A percentile compares a stretch with the other conserved stretches of the same genome.
Conservation (phyloP, 495 filamentous ascomycete genomes). For the Massariosphaeria phaeospora region DNA sequence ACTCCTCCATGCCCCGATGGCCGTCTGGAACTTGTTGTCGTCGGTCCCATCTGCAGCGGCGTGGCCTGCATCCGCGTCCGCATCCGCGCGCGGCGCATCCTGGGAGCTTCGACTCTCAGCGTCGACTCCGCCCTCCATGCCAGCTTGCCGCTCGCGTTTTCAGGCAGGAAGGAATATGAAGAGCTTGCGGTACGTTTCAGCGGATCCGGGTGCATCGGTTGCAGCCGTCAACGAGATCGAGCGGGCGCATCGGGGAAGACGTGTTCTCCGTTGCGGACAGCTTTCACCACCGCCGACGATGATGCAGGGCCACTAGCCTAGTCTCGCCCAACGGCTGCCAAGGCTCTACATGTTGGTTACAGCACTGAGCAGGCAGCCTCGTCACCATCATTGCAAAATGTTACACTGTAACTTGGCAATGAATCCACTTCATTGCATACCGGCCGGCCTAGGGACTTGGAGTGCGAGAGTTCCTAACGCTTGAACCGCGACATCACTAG, state of each 20-base stretch:
- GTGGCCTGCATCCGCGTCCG: not conserved
- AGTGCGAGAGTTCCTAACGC: too few relatives aligned
- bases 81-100: conserved; percentile 20
- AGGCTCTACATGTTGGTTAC: too few relatives aligned
- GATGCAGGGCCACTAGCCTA: conserved; percentile 10
- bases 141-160: not conserved
- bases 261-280: conserved; percentile 13
- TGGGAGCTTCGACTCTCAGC: conserved; percentile 18
- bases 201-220: not conserved
- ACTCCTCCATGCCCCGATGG: conserved; percentile 97
- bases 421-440: too few relatives aligned
- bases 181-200: not conserved
- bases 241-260: not conserved
- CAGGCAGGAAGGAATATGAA: not conserved
- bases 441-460: too few relatives aligned
- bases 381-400: too few relatives aligned
- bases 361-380: too few relatives aligned
- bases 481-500: too few relatives aligned
- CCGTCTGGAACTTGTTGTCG: conserved; percentile 88
- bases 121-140: conserved; percentile 29
- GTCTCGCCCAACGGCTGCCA: too few relatives aligned
- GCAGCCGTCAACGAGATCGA: not conserved
- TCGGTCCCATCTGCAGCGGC: conserved; percentile 35
- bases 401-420: too few relatives aligned
- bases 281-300: conserved; percentile 20